Evolutionary conservation across 2,329 filamentous ascomycete genomes (phyloP).

Genomic region (Aspergillus ustus): DNA sequence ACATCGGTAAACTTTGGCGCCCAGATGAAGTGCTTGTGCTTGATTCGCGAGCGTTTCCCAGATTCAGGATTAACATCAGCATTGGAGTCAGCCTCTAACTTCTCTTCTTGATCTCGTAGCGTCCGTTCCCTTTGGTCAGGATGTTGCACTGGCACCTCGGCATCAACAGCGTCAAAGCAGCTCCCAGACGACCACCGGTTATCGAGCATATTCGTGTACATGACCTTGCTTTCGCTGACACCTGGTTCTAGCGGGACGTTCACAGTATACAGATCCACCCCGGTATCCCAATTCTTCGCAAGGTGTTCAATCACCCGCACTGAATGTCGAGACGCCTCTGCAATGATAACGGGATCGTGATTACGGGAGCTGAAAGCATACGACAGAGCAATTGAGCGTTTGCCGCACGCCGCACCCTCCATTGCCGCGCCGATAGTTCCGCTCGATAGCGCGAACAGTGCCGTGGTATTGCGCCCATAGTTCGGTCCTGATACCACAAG

Average conservation of each 20-base stretch:
- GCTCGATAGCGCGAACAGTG: conserved; percentile 76
- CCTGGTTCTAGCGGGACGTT: conserved; percentile 86
- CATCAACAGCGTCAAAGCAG: conserved; percentile 81
- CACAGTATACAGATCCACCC: conserved; percentile 84
- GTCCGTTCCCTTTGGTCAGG: conserved; percentile 71
- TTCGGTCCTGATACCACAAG: conserved; percentile 81
- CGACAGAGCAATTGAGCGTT: conserved; percentile 76
- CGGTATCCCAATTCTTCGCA: conserved; percentile 71
- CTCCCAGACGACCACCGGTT: conserved; percentile 87
- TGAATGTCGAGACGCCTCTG: conserved; percentile 73
- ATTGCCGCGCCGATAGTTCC: conserved; percentile 78
- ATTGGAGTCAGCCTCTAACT: conserved; percentile 34
- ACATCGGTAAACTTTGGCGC: conserved; percentile 85
- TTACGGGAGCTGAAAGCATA: conserved; percentile 89
- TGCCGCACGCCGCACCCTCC: conserved; percentile 74
- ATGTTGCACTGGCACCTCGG: conserved; percentile 62
- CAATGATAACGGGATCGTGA: conserved; percentile 81
- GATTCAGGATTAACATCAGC: conserved; percentile 25
- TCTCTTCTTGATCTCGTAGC: conserved; percentile 69
- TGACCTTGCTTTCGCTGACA: conserved; percentile 70
- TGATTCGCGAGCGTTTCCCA: conserved; percentile 56
- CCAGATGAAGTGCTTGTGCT: conserved; percentile 94
- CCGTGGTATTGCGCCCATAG: conserved; percentile 81
- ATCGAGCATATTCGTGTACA: conserved; percentile 87
- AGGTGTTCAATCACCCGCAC: conserved; percentile 81